phyloP scores from a whole-genome alignment of 345 rosid genomes.

The Luvunga scandens region DNA sequence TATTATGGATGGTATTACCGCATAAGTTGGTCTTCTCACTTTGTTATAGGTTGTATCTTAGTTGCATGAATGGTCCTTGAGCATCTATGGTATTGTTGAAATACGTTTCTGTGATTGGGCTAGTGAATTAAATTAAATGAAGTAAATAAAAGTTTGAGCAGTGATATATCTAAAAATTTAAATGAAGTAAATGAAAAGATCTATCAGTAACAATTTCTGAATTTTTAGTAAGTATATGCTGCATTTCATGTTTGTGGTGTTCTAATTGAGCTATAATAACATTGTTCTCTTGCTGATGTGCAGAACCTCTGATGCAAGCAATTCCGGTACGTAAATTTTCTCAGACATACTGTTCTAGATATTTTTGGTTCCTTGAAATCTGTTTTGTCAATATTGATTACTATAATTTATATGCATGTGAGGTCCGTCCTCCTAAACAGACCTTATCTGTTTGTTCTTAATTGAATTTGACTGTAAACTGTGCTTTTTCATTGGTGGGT shows the following conservation, averaged over 20 bases:
- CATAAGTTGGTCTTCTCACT: neutral
- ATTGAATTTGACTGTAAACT: neutral
- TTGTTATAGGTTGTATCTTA: neutral
- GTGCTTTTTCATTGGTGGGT: neutral
- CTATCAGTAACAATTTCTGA: neutral
- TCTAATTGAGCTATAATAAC: conserved; percentile 2
- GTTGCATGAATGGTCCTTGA: neutral
- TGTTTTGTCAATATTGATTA: neutral
- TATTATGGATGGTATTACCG: neutral
- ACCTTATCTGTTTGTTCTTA: neutral
- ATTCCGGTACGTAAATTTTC: conserved; percentile 45
- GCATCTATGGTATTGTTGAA: neutral
- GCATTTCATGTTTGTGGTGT: neutral
- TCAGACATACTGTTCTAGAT: neutral
- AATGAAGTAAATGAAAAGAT: neutral
- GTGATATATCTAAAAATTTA: neutral
- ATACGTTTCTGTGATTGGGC: neutral
- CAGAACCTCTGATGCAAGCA: conserved; percentile 56
- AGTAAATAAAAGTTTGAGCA: neutral
- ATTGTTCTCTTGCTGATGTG: conserved; percentile 19
- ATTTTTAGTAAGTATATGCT: neutral
- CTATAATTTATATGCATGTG: neutral
- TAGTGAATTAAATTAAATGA: neutral
- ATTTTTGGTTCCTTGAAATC: neutral
- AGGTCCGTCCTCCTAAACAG: neutral